Base-by-base conservation (phyloP, 2,329 filamentous ascomycete genomes). In the Colletotrichum abscissum region DNA sequence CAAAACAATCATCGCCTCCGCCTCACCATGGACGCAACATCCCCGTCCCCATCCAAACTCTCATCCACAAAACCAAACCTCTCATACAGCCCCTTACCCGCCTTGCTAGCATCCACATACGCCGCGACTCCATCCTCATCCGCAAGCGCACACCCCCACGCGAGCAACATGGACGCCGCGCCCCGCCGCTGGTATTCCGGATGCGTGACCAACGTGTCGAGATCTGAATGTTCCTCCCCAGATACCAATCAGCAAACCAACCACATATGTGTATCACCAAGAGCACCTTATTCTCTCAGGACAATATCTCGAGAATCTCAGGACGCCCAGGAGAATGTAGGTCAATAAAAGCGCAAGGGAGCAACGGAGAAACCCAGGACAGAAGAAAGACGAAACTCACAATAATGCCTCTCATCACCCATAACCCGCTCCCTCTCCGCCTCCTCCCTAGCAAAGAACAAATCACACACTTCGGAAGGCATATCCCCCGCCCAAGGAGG, bases 171-270 rank as follows among this genome's bases (percentile, higher is more conserved):
- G 2, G 76, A 78, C 1, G 77, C 77, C 4, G 73, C 74, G 14
- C 78, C 78, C n/a, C 74, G 74, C 2, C 78, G 72, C 49, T 78
- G 78, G 14, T 79, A 79, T 1, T 78, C 76, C 0, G 77, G 78
- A 33, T 78, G 78, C 0, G 78, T 79, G 2, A 63, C 78, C 2
- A 79, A 35, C 0, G 77, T 79, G 49, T 79, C 78, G 1, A 79
- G 74, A 63, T 79, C 78, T 73, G 12, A 5, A 1, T 33, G 8
- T n/a, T 16, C 38, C 16, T 8, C 38, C 11, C n/a, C 60, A 2
- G n/a, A n/a, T 33, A 26, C 26, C 26, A 26, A 26, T 26, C 26
- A 26, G 26, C 26, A 26, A 26, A 26, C 26, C 26, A 26, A 26
- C 26, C 5, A 26, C 26, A 26, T 26, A 26, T 26, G 26, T 26